Evolutionary conservation across 2,329 filamentous ascomycete species (phyloP).

Genomic region (Rhynchosporium graminicola): DNA sequence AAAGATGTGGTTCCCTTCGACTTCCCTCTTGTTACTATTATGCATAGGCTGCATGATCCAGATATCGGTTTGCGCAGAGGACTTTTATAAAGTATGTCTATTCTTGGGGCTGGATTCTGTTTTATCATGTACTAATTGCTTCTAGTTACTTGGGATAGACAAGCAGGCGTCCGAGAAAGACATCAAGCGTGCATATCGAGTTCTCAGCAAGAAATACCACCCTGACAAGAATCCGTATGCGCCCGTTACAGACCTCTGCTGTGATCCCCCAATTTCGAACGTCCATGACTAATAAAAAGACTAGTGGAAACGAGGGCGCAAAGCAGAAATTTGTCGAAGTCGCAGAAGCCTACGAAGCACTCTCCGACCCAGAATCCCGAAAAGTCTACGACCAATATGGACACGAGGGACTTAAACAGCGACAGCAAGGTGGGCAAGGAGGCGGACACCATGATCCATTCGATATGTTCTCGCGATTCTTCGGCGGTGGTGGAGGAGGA

Average conservation of each 20-base stretch:
- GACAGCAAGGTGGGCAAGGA: constrained; percentile 69
- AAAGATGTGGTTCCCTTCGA: constrained; percentile 54
- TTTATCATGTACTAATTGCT: constrained; percentile 22
- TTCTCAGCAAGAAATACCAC: constrained; percentile 91
- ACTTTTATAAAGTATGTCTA: constrained; percentile 72
- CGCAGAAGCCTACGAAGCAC: constrained; percentile 91
- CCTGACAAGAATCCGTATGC: constrained; percentile 96
- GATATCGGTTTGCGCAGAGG: constrained; percentile 60
- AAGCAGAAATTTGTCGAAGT: constrained; percentile 92
- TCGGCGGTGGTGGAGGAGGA: constrained; percentile 77
- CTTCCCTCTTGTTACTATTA: constrained; percentile 52
- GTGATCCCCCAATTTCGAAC: background rate
- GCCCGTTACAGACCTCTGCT: background rate
- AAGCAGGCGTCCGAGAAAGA: constrained; percentile 80
- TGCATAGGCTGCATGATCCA: constrained; percentile 54
- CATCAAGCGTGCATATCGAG: constrained; percentile 91
- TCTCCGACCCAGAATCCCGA: constrained; percentile 76
- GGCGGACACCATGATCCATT: constrained; percentile 79
- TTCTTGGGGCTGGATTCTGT: background rate
- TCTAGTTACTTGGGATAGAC: constrained; percentile 75
- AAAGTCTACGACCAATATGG: constrained; percentile 94
- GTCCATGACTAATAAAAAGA: constrained; percentile 19
- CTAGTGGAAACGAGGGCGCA: constrained; percentile 73
- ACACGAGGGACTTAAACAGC: constrained; percentile 85
- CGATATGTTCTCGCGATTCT: constrained; percentile 95